Evolutionary conservation across 139 green algal species (phyloP), one percentile per base, ranked within the genome.

Genomic region (Chlorella sp.): DNA sequence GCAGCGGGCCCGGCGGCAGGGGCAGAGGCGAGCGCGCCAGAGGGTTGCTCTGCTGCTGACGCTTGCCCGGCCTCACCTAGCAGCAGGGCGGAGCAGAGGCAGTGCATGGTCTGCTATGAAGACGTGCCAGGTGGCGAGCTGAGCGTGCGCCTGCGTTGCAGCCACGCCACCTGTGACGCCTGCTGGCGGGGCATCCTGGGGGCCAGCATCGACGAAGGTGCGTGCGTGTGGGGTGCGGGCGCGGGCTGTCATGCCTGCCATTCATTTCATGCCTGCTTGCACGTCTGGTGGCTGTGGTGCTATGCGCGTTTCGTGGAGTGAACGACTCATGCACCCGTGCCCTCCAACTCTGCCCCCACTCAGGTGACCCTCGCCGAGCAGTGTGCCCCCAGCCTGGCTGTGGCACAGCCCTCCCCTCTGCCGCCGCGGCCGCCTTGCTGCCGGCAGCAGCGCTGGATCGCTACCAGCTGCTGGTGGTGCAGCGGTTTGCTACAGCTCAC

Each of bases 301-400:
- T n/a, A n/a, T n/a, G n/a, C n/a, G n/a, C n/a, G n/a, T n/a, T n/a
- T n/a, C n/a, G n/a, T n/a, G n/a, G n/a, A n/a, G n/a, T n/a, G n/a
- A n/a, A n/a, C n/a, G n/a, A n/a, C n/a, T n/a, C n/a, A n/a, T 20
- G 58, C 64, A 70, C 19, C 64, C 30, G 64, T 40, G 30, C 28
- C 6, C 32, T 20, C 26, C 28, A 17, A 8, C 32, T 36, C 32
- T 75, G 41, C 43, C 30, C n/a, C n/a, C n/a, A 4, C 8, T 34
- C 80, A 84, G 87, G 87, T 2, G 70, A 87, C 64, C 41, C 87
- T 0, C 38, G 70, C 11, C 74, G 82, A 0, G 40, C 69, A 1
- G 60, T 43, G 1, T 91, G 87, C 78, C 87, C 87, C 3, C 24
- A 76, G 28, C 74, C 76, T 0, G 81, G 58, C 75, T 91, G 87